Conservation (phyloP, 768 basidiomycete species). For the Tulasnella sp. region DNA sequence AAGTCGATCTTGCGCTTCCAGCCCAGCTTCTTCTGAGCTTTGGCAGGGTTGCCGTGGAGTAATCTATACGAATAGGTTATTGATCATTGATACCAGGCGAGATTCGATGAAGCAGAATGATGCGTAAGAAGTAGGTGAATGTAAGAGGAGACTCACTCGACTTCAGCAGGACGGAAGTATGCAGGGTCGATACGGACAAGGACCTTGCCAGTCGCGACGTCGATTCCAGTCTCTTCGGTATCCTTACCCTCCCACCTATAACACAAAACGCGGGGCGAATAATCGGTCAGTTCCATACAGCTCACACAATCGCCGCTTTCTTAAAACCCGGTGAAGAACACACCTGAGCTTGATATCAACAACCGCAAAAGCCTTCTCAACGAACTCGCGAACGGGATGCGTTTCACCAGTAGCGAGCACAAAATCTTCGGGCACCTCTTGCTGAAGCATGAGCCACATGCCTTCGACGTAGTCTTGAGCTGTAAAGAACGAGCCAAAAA, state of each 20-base stretch:
- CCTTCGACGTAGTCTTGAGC: constrained; percentile 74
- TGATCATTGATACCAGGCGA: no score
- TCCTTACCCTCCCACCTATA: constrained; percentile 67
- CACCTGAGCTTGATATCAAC: constrained; percentile 51
- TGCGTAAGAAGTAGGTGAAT: no score
- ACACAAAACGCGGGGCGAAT: neutral
- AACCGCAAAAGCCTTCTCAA: constrained; percentile 70
- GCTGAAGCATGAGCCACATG: constrained; percentile 97
- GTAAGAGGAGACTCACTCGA: constrained; percentile 64
- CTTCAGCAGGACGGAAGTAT: constrained; percentile 94
- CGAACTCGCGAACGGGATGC: constrained; percentile 86
- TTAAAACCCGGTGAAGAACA: constrained; percentile 37
- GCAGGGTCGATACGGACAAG: constrained; percentile 76
- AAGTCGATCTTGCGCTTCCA: constrained; percentile 87
- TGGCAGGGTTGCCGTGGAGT: constrained; percentile 76
- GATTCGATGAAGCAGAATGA: no score
- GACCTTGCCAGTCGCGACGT: constrained; percentile 52
- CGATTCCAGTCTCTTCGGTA: constrained; percentile 66
- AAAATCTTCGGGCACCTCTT: constrained; percentile 71
- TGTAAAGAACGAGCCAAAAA: neutral
- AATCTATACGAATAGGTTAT: no score
- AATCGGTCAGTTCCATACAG: neutral
- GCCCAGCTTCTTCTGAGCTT: constrained; percentile 78
- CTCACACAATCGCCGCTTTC: no score
- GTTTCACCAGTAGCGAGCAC: constrained; percentile 95